Conservation (phyloP, 225 moss, liverwort and hornwort species). For the Antitrichia curtipendula region DNA sequence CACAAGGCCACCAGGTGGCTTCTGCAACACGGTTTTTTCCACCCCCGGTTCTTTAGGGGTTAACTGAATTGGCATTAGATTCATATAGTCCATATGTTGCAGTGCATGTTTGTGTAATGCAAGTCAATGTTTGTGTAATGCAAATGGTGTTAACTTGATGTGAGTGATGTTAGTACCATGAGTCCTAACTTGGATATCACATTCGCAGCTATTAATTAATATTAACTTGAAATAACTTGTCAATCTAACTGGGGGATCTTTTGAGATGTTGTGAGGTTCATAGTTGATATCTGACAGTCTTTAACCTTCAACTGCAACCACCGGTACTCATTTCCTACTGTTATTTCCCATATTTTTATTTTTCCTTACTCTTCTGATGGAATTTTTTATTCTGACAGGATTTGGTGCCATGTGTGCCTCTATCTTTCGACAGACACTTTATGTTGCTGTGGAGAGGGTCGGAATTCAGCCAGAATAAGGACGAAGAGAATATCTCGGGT, state of each 20-base stretch:
- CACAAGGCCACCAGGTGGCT: too few species aligned
- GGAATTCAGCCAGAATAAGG: neutral
- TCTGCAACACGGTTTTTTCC: too few species aligned
- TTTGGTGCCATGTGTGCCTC: conserved; percentile 77
- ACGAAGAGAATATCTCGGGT: neutral
- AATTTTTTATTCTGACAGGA: conserved; percentile 38
- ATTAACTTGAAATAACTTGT: neutral
- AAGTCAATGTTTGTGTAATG: neutral
- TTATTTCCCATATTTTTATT: neutral
- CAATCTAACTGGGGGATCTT: neutral
- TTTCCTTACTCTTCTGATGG: neutral
- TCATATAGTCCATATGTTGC: neutral
- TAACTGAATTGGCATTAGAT: neutral
- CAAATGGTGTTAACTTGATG: neutral
- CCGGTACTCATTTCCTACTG: neutral
- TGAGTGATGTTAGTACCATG: neutral
- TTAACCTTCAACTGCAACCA: neutral
- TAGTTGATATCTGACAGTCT: neutral
- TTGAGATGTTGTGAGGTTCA: neutral
- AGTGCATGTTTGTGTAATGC: neutral
- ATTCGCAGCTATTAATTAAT: neutral
- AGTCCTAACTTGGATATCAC: neutral
- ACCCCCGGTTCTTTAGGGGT: too few species aligned
- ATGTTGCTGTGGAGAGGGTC: conserved; percentile 70
- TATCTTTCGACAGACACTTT: conserved; percentile 79